These are phyloP conservation scores for Candida silvicultrix DNA, from an alignment of 805 yeast species.

Conservation along the genomic window DNA sequence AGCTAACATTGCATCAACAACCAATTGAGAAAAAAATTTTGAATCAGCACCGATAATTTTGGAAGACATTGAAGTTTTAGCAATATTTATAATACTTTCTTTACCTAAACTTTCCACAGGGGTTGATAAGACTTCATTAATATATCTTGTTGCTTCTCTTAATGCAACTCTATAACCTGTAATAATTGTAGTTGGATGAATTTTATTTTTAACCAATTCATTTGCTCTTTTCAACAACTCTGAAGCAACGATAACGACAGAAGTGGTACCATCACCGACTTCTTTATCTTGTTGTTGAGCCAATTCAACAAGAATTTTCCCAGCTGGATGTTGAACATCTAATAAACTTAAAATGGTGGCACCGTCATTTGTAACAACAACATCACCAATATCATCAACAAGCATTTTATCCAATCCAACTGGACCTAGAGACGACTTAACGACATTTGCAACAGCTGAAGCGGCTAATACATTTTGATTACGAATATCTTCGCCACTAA, in stretches of 20 bases:
- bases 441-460: slow-evolving; percentile 97
- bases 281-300: slow-evolving; percentile 99
- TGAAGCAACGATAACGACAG: slow-evolving; percentile 93
- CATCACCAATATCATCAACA: slow-evolving; percentile 98
- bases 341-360: slow-evolving; percentile 87
- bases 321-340: slow-evolving; percentile 99
- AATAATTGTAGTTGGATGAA: slow-evolving; percentile 97
- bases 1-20: slow-evolving; percentile 91
- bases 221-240: slow-evolving; percentile 90
- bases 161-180: slow-evolving; percentile 94
- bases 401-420: slow-evolving; percentile 98
- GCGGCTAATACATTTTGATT: slow-evolving; percentile 96
- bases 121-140: slow-evolving; percentile 76
- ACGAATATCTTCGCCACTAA: slow-evolving; percentile 94
- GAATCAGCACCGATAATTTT: slow-evolving; percentile 94
- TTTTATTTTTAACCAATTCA: slow-evolving; percentile 85
- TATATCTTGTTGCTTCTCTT: slow-evolving; percentile 79
- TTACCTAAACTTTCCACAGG: slow-evolving; percentile 71
- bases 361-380: slow-evolving; percentile 97
- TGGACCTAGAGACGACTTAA: slow-evolving; percentile 94
- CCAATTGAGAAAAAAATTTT: slow-evolving; percentile 83
- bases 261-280: slow-evolving; percentile 97
- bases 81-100: slow-evolving; percentile 82
- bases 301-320: slow-evolving; percentile 90
- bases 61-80: slow-evolving; percentile 95